Evolutionary conservation across 495 filamentous ascomycete genomes (phyloP).

Genomic region (Daldinia childiae): DNA sequence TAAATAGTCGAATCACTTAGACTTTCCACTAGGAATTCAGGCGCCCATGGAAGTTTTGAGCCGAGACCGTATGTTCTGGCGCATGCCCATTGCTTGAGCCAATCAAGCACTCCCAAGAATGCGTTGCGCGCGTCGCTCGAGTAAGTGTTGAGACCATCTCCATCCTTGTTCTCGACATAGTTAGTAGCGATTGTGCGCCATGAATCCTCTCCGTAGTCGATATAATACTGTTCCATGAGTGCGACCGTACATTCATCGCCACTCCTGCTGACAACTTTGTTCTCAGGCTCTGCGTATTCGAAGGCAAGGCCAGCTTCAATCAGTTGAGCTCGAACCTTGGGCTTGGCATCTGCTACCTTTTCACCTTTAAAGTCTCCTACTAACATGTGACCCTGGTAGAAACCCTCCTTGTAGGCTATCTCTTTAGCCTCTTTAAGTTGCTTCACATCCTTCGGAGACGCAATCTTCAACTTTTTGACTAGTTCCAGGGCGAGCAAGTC

Average conservation of each 20-base stretch:
- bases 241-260: constrained; percentile 93
- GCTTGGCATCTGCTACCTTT: constrained; percentile 84
- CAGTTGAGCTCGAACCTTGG: constrained; percentile 81
- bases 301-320: constrained; percentile 85
- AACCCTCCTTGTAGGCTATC: constrained; percentile 95
- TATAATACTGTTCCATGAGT: constrained; percentile 94
- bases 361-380: constrained; percentile 89
- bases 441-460: constrained; percentile 91
- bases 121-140: constrained; percentile 80
- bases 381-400: constrained; percentile 93
- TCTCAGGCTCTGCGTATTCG: constrained; percentile 91
- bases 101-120: constrained; percentile 84
- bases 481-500: constrained; percentile 83
- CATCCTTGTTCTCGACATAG: constrained; percentile 70
- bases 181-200: constrained; percentile 71
- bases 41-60: constrained; percentile 95
- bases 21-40: constrained; percentile 89
- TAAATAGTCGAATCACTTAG: constrained; percentile 92
- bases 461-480: constrained; percentile 94
- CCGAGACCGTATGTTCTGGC: constrained; percentile 92
- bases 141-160: constrained; percentile 78
- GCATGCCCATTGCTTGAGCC: constrained; percentile 96
- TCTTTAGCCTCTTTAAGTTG: constrained; percentile 94
- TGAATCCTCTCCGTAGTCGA: constrained; percentile 75
- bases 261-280: constrained; percentile 83